Evolutionary conservation across 1,284 basidiomycete genomes (phyloP).

Genomic region (Afroboletus lepidellus): DNA sequence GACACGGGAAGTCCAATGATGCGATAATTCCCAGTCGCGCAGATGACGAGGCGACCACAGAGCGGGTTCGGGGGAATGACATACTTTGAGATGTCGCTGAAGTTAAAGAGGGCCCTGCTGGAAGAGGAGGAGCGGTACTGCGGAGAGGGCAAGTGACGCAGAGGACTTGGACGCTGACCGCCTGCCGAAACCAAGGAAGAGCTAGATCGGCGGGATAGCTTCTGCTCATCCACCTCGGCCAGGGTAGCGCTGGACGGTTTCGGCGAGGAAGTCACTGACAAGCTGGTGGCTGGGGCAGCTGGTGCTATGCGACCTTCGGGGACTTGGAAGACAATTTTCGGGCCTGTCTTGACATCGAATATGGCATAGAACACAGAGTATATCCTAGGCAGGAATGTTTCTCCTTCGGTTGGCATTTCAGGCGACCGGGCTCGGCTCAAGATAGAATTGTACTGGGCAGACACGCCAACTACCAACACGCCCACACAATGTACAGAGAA

Average conservation of each 20-base stretch:
- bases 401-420: conserved; percentile 48
- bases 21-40: conserved; percentile 69
- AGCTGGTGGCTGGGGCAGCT: conserved; percentile 28
- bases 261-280: conserved; percentile 43
- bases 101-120: conserved; percentile 75
- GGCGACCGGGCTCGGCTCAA: not conserved
- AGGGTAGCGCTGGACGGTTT: conserved; percentile 45
- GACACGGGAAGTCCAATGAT: conserved; percentile 89
- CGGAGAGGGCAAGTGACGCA: conserved; percentile 44
- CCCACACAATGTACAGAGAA: not conserved
- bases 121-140: conserved; percentile 50
- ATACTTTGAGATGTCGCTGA: conserved; percentile 89
- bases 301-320: conserved; percentile 79
- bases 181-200: conserved; percentile 45
- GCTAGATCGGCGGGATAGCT: conserved; percentile 45
- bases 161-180: conserved; percentile 42
- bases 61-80: conserved; percentile 87
- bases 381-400: conserved; percentile 77
- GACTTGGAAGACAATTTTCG: conserved; percentile 86
- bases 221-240: conserved; percentile 37
- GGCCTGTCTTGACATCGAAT: conserved; percentile 80
- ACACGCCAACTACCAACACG: not conserved
- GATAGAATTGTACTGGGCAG: not conserved
- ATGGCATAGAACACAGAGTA: conserved; percentile 86
- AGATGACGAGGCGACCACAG: conserved; percentile 87